Evolutionary conservation across 2,329 filamentous ascomycete species (phyloP).

Genomic region (Trichoderma pleuroti): DNA sequence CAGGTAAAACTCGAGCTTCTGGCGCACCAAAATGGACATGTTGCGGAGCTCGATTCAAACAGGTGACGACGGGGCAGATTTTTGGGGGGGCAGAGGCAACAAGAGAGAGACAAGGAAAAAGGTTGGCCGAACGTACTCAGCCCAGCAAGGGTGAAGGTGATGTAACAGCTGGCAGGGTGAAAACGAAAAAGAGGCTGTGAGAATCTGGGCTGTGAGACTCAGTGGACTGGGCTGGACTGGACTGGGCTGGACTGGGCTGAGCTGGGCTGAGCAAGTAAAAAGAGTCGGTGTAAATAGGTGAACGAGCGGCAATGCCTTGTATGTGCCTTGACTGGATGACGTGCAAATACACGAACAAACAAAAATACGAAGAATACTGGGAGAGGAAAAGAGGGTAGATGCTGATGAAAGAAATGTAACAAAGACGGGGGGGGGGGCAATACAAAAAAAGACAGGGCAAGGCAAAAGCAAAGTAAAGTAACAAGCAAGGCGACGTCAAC

Average conservation of each 20-base stretch:
- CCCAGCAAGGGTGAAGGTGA: slow-evolving; percentile 21
- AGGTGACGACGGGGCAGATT: slow-evolving; percentile 14
- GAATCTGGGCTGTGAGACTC: not conserved
- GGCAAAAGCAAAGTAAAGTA: not conserved
- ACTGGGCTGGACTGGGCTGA: slow-evolving; percentile 1
- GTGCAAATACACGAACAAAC: not conserved
- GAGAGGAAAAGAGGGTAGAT: not conserved
- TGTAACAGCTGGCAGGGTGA: slow-evolving; percentile 17
- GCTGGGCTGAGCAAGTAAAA: slow-evolving; percentile 20
- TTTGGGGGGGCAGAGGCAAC: not conserved
- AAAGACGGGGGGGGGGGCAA: not conserved
- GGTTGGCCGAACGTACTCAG: slow-evolving; percentile 26
- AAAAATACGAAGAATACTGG: not conserved
- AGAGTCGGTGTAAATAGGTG: slow-evolving; percentile 31
- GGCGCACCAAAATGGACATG: not conserved
- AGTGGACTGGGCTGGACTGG: not conserved
- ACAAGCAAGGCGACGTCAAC: not conserved
- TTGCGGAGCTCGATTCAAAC: slow-evolving; percentile 10
- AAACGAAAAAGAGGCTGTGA: slow-evolving; percentile 11
- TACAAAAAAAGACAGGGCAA: not conserved
- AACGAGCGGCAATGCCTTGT: slow-evolving; percentile 12
- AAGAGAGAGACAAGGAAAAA: slow-evolving; percentile 14
- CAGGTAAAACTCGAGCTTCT: slow-evolving; percentile 21
- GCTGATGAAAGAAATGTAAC: not conserved
- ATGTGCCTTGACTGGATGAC: not conserved